Evolutionary conservation across 371 early-diverging fungal genomes (phyloP).

Genomic region (Blakeslea trispora): DNA sequence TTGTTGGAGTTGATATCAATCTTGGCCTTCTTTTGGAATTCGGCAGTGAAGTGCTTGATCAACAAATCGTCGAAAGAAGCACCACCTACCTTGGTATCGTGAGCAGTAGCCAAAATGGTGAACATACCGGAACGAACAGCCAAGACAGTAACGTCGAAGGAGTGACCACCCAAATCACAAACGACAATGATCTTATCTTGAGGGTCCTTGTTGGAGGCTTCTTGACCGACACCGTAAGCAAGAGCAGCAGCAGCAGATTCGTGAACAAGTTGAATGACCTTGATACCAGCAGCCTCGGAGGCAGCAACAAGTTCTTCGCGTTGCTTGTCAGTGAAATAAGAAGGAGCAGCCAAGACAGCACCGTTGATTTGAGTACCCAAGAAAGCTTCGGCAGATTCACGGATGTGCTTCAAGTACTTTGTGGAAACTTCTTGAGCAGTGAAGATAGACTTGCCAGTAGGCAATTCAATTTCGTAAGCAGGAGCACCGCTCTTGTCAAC

Average conservation of each 20-base stretch:
- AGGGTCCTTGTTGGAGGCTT: conserved; percentile 53
- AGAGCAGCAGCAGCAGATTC: conserved; percentile 98
- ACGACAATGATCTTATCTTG: conserved; percentile 86
- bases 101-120: conserved; percentile 82
- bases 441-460: conserved; percentile 61
- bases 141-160: conserved; percentile 92
- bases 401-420: conserved; percentile 80
- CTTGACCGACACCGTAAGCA: conserved; percentile 82
- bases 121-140: conserved; percentile 88
- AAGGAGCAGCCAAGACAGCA: conserved; percentile 93
- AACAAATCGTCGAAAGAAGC: conserved; percentile 90
- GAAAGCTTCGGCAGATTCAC: conserved; percentile 89
- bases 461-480: conserved; percentile 78
- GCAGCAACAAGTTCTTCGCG: conserved; percentile 80
- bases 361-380: conserved; percentile 80
- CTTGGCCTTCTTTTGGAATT: conserved; percentile 89
- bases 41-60: conserved; percentile 79
- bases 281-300: conserved; percentile 89
- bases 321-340: conserved; percentile 89
- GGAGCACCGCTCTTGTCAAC: conserved; percentile 69
- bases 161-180: conserved; percentile 96
- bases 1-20: conserved; percentile 75
- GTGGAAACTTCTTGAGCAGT: conserved; percentile 74
- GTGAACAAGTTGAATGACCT: conserved; percentile 84
- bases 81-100: conserved; percentile 90